Percentiles rank a stretch among this genome's conserved stretches.
phyloP scores from a whole-genome alignment of 2,329 filamentous ascomycete genomes.

The Sporothrix protearum region DNA sequence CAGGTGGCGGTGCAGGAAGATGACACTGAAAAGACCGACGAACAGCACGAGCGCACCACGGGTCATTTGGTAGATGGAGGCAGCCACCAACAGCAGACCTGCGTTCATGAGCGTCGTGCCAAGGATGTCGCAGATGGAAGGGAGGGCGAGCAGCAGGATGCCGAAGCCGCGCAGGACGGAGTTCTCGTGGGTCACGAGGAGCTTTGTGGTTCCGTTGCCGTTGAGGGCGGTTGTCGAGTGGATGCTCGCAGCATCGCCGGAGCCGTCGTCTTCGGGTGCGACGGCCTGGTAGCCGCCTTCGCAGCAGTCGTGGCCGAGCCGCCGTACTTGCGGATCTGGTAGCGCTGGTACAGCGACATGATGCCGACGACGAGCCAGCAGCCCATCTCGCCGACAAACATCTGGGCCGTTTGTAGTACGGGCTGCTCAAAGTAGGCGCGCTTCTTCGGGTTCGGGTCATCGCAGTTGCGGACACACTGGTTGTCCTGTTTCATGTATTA shows the following conservation, averaged over 20 bases:
- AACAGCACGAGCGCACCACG: slow-evolving; percentile 91
- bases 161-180: slow-evolving; percentile 67
- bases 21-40: slow-evolving; percentile 88
- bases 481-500: slow-evolving; percentile 64
- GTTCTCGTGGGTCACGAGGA: slow-evolving; percentile 37
- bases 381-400: slow-evolving; percentile 96
- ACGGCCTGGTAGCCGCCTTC: slow-evolving; percentile 65
- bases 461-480: slow-evolving; percentile 92
- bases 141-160: slow-evolving; percentile 72
- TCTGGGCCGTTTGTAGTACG: slow-evolving; percentile 92
- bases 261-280: slow-evolving; percentile 42
- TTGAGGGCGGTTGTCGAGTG: slow-evolving; percentile 44
- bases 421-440: slow-evolving; percentile 84
- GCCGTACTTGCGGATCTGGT: slow-evolving; percentile 35
- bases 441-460: slow-evolving; percentile 61
- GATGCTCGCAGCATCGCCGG: slow-evolving; percentile 42
- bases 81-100: slow-evolving; percentile 86
- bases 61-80: slow-evolving; percentile 99
- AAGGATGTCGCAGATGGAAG: slow-evolving; percentile 88
- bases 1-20: slow-evolving; percentile 78
- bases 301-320: slow-evolving; percentile 29
- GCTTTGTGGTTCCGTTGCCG: slow-evolving; percentile 44
- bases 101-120: slow-evolving; percentile 98
- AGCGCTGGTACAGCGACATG: slow-evolving; percentile 63
- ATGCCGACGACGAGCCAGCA: slow-evolving; percentile 86